These are phyloP conservation scores for Thelephora terrestris DNA, from an alignment of 1,284 basidiomycete species.

Conservation along the genomic window DNA sequence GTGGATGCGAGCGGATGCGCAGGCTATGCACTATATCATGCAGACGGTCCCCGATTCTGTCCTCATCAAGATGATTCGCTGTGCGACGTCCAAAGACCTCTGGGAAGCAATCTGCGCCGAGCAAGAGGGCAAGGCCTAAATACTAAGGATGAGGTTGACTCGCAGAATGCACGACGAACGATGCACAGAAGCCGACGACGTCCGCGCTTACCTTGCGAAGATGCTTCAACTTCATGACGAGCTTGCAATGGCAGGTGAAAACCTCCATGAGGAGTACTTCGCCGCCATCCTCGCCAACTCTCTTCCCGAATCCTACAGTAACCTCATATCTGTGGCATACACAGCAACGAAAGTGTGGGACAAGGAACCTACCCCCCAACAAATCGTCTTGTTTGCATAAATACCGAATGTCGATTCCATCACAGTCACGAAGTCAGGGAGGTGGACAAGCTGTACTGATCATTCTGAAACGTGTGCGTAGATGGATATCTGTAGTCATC, in stretches of 20 bases:
- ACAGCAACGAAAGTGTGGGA: slow-evolving; percentile 1
- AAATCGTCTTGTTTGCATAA: slow-evolving; percentile 11
- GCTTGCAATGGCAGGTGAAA: slow-evolving; percentile 12
- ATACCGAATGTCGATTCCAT: too few species aligned
- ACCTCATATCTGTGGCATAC: slow-evolving; percentile 7
- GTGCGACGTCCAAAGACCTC: slow-evolving; percentile 6
- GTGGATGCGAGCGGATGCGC: not conserved
- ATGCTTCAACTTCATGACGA: slow-evolving; percentile 12
- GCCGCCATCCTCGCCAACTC: slow-evolving; percentile 10
- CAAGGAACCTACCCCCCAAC: slow-evolving; percentile 7
- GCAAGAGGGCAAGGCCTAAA: slow-evolving; percentile 10
- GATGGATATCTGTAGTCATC: too few species aligned
- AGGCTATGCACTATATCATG: slow-evolving; percentile 3
- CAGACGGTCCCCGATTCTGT: slow-evolving; percentile 6
- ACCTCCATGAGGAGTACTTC: slow-evolving; percentile 10
- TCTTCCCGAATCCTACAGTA: slow-evolving; percentile 11
- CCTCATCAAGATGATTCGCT: slow-evolving; percentile 2
- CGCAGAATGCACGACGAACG: slow-evolving; percentile 10
- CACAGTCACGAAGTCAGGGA: too few species aligned
- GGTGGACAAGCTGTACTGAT: too few species aligned
- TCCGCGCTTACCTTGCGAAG: slow-evolving; percentile 12
- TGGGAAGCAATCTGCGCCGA: slow-evolving; percentile 9
- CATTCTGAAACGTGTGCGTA: too few species aligned
- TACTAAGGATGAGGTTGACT: slow-evolving; percentile 14
- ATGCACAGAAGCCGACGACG: slow-evolving; percentile 12